Evolutionary conservation across 441 rosid genomes (phyloP), one percentile per base, ranked within the genome.

Genomic region (Macaranga tanarius): DNA sequence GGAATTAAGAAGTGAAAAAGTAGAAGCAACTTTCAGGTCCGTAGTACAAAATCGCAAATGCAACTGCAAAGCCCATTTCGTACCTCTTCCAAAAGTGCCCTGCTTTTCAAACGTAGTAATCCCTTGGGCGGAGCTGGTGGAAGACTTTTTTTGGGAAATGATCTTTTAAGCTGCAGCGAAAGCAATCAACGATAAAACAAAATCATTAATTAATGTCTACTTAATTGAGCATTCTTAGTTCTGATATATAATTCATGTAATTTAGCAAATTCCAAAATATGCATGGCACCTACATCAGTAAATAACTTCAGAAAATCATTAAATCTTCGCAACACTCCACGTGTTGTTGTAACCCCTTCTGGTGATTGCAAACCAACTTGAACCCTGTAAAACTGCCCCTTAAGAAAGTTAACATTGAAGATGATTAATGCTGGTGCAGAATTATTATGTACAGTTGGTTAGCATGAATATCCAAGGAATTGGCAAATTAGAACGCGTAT

Each of bases 351-450:
- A 72, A 85, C 75, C 71, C 97, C 99, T 79, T 90, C 97, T 34
- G 96, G 97, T 44, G 99, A 92, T 79, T 96, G 98, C 62, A 96
- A 7, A 74, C 98, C 92, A 73, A 93, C 81, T 88, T 96, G 97
- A 77, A 93, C 92, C 97, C 99, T 93, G 92, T 96, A 96, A 90
- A 93, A 96, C 99, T 96, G 99, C 77, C 88, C 84, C 84, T 79
- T 84, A 78, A 82, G 80, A 85, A 81, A 75, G 90, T 92, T 88
- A 92, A 77, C 38, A 73, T 54, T 76, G 66, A 80, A 74, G 62
- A 70, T 34, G 55, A 75, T 73, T 58, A 72, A 62, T 70, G 38
- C 50, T 22, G 34, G 69, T 26, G 54, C 19, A 26, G 48, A 2
- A 57, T 61, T 59, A 26, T 28, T 3, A 23, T 26, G 34, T 11